Evolutionary conservation across 345 rosid species (phyloP), one percentile per base, ranked within the genome.

Genomic region (Durio zibethinus): DNA sequence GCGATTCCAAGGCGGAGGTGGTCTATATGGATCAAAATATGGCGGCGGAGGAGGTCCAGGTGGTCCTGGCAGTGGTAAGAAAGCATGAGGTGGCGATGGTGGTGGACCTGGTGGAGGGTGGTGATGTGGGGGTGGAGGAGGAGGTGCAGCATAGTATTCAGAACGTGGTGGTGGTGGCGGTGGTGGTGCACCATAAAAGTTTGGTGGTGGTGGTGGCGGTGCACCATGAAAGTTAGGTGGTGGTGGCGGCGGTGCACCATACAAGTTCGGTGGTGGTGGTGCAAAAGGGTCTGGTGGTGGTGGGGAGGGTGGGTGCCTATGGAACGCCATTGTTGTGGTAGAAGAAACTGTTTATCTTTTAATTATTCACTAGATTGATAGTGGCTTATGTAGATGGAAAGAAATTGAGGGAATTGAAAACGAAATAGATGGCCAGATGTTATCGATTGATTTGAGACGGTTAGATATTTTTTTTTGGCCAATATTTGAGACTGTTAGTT

Each of bases 1-100:
- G 25, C 59, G 42, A 16, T 29, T 25, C 75, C 75, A 27, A 27
- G 75, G 61, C 14, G 75, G 45, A 4, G 75, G 29, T 20, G 59
- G 75, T 20, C 60, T 29, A 33, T 52, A 72, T 33, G 75, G 61
- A 72, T 54, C 76, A 56, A 73, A 73, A 38, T 52, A 73, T 9
- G 65, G 70, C 15, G 71, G 71, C 11, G 48, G 48, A 43, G 50
- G 50, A 12, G 71, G 71, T 21, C 50, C 71, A 9, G 71, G 50
- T 21, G 71, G 45, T 8, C 45, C 45, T 8, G 67, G 67, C 33
- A 42, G 67, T 33, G 67, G 42, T 62, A 42, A 16, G 18, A 33
- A 62, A 33, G 23, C 67, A 33, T 33, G 42, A 62, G 67, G 65
- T 0, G 53, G 53, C 21, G 66, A 36, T 5, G 53, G 53, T n/a